phyloP scores from a whole-genome alignment of 306 rosid species.

The Parietaria judaica region DNA sequence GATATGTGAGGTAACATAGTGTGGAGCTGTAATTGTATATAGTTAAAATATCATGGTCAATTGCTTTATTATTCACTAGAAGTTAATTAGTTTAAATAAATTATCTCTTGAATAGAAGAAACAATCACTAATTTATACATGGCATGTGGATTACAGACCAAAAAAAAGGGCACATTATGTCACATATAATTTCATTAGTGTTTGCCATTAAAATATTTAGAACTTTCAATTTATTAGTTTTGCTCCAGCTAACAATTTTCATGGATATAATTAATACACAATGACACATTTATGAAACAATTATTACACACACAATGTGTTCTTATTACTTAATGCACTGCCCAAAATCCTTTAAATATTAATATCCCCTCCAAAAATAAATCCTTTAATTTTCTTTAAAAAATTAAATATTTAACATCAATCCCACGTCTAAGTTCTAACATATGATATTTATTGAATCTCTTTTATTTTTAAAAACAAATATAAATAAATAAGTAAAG shows the following conservation, averaged over 20 bases:
- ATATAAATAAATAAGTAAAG: no score
- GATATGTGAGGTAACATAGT: neutral
- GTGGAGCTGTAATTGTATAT: no score
- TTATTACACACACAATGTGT: neutral
- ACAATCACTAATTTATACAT: neutral
- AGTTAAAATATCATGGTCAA: neutral
- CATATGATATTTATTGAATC: no score
- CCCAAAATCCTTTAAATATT: slow-evolving; percentile 1
- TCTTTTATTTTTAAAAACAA: no score
- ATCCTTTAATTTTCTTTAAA: no score
- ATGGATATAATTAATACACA: neutral
- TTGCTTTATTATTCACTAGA: neutral
- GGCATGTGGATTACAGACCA: neutral
- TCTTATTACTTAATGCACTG: neutral
- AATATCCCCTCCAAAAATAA: no score
- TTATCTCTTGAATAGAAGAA: no score
- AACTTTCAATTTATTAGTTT: neutral
- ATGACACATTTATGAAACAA: neutral
- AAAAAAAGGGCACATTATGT: neutral
- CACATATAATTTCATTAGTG: neutral
- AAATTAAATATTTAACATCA: no score
- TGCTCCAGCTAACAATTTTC: neutral
- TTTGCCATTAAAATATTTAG: slow-evolving; percentile 2
- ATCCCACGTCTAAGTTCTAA: no score
- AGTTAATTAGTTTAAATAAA: neutral